A percentile compares a stretch with the other conserved stretches of the same genome.
These are phyloP conservation scores for Conticribra weissflogii DNA, from an alignment of 108 stramenopile species.

Conservation along the genomic window DNA sequence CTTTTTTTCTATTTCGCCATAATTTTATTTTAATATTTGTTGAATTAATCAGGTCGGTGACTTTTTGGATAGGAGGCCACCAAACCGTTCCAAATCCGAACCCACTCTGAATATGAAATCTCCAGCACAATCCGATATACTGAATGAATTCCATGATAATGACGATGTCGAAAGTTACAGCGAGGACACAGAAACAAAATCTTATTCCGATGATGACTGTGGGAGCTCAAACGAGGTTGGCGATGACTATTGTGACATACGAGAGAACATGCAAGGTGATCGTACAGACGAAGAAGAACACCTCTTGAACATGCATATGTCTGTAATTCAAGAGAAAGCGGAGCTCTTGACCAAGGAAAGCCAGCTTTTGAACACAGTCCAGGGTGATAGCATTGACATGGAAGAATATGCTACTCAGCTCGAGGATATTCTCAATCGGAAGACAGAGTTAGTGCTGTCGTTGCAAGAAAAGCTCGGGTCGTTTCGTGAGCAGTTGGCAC, in stretches of 20 bases:
- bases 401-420: slow-evolving; percentile 91
- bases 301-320: slow-evolving; percentile 96
- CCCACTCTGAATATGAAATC: slow-evolving; percentile 6
- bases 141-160: no score
- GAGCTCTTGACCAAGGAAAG: slow-evolving; percentile 96
- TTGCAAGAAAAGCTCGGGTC: slow-evolving; percentile 66
- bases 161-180: no score
- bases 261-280: slow-evolving; percentile 53
- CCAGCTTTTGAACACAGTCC: slow-evolving; percentile 81
- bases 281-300: slow-evolving; percentile 96
- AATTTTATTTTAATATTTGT: not conserved
- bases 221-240: not conserved
- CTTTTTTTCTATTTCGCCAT: not conserved
- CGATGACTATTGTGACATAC: slow-evolving; percentile 25
- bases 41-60: not conserved
- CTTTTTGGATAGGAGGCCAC: not conserved
- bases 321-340: slow-evolving; percentile 84
- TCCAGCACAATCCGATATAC: slow-evolving; percentile 5
- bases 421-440: slow-evolving; percentile 87
- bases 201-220: not conserved
- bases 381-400: slow-evolving; percentile 92
- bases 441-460: slow-evolving; percentile 66
- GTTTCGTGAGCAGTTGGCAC: slow-evolving; percentile 51
- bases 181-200: no score
- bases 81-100: slow-evolving; percentile 1